Percentiles rank a stretch among this genome's conserved stretches.
Conservation (phyloP, 345 rosid species). For the Camelina hispida region DNA sequence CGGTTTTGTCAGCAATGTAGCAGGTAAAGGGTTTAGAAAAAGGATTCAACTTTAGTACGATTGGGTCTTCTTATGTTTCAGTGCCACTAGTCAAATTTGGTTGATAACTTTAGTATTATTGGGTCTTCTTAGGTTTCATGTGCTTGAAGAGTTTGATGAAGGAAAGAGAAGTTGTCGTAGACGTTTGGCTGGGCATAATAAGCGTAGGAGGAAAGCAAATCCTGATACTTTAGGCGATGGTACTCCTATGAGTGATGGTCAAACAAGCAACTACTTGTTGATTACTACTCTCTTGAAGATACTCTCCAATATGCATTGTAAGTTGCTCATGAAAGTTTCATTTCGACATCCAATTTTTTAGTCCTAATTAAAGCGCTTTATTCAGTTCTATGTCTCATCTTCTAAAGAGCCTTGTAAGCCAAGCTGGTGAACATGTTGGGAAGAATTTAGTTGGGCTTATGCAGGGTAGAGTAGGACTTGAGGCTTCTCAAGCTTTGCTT, state of each 20-base stretch:
- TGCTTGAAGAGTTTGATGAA: conserved; percentile 96
- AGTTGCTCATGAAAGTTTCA: conserved; percentile 45
- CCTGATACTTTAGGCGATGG: conserved; percentile 61
- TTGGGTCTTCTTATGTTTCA: not conserved
- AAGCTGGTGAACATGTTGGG: conserved; percentile 60
- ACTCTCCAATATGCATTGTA: conserved; percentile 88
- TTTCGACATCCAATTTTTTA: not conserved
- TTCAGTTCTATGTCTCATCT: conserved; percentile 52
- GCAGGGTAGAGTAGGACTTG: conserved; percentile 57
- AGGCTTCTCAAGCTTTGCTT: conserved; percentile 51
- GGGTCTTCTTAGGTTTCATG: conserved; percentile 64
- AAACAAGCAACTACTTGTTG: conserved; percentile 75
- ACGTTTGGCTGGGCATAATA: conserved; percentile 97
- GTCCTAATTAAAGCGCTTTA: not conserved
- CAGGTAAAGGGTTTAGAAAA: not conserved
- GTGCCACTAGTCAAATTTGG: not conserved
- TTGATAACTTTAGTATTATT: too few relatives aligned
- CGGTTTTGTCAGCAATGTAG: conserved; percentile 99
- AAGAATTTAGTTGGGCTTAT: conserved; percentile 62
- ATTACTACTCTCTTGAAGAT: conserved; percentile 83
- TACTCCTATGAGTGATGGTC: conserved; percentile 67
- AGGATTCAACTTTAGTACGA: not conserved
- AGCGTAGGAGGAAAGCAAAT: conserved; percentile 91
- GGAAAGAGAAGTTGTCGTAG: conserved; percentile 99
- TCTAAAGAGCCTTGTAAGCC: conserved; percentile 73